Percentiles rank a stretch among this genome's conserved stretches.
These are phyloP conservation scores for Curvularia sp. DNA, from an alignment of 2,329 filamentous ascomycete genomes.

Conservation along the genomic window DNA sequence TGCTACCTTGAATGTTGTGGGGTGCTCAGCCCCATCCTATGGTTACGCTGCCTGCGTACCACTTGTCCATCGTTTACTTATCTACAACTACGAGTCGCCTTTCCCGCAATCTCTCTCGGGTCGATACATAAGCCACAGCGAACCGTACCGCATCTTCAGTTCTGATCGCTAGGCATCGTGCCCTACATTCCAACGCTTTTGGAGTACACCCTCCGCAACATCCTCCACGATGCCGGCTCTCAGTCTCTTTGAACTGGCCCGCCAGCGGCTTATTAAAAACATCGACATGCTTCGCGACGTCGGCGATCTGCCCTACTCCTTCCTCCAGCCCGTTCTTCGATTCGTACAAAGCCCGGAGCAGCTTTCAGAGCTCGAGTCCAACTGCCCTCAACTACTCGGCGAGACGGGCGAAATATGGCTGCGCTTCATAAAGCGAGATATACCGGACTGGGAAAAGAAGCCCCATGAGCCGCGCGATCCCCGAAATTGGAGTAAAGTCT, in stretches of 20 bases:
- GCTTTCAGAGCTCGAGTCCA: slow-evolving; percentile 72
- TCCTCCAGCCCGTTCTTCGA: slow-evolving; percentile 71
- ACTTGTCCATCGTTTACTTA: slow-evolving; percentile 16
- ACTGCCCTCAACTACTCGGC: slow-evolving; percentile 77
- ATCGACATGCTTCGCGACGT: slow-evolving; percentile 67
- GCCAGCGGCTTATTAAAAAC: slow-evolving; percentile 51
- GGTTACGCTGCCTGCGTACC: slow-evolving; percentile 6
- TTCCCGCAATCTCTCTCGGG: slow-evolving; percentile 4
- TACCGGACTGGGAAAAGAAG: slow-evolving; percentile 70
- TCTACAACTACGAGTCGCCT: slow-evolving; percentile 7
- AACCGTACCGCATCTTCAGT: background rate
- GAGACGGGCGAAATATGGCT: slow-evolving; percentile 78
- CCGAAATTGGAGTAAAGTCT: slow-evolving; percentile 78
- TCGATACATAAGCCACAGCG: background rate
- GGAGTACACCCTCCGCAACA: background rate
- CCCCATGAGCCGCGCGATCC: slow-evolving; percentile 69
- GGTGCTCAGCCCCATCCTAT: slow-evolving; percentile 12
- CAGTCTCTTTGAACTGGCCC: slow-evolving; percentile 51
- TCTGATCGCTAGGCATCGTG: background rate
- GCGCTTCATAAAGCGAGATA: slow-evolving; percentile 78
- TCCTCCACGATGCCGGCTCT: slow-evolving; percentile 43
- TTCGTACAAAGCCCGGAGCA: slow-evolving; percentile 76
- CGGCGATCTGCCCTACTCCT: slow-evolving; percentile 71
- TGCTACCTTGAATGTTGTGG: slow-evolving; percentile 15
- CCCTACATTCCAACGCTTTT: background rate